These are phyloP conservation scores for Viridothelium virens DNA, from an alignment of 495 filamentous ascomycete genomes.

Conservation along the genomic window DNA sequence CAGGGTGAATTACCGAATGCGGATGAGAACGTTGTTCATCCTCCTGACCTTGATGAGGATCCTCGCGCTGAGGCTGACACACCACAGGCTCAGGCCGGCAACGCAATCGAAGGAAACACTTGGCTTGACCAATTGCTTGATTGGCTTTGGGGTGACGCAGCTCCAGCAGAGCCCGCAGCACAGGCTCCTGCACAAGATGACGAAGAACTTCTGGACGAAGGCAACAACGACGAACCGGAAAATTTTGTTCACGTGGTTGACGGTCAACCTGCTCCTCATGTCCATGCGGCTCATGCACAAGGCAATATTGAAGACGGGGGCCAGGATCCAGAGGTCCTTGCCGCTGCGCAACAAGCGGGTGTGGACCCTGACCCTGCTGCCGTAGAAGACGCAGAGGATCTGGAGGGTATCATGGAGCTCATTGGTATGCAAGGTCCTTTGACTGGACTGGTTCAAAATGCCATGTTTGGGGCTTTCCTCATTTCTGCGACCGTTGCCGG, in stretches of 20 bases:
- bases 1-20: background rate
- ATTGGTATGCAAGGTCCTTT: constrained; percentile 94
- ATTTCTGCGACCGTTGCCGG: constrained; percentile 76
- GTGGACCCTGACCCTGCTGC: constrained; percentile 49
- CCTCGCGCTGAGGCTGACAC: background rate
- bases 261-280: constrained; percentile 19
- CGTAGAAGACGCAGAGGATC: constrained; percentile 80
- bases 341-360: constrained; percentile 42
- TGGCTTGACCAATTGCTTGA: constrained; percentile 31
- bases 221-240: constrained; percentile 52
- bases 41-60: background rate
- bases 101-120: background rate
- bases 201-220: constrained; percentile 50
- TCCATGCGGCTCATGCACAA: constrained; percentile 25
- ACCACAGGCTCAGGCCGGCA: background rate
- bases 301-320: constrained; percentile 24
- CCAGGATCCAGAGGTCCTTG: constrained; percentile 37
- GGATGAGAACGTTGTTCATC: background rate
- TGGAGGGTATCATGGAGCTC: constrained; percentile 95
- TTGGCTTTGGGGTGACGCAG: constrained; percentile 60
- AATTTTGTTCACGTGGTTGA: constrained; percentile 48
- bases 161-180: constrained; percentile 28
- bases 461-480: constrained; percentile 83
- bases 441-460: constrained; percentile 83
- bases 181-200: constrained; percentile 42